Conservation (phyloP, 768 basidiomycete species). For the Cubamyces lactineus region DNA sequence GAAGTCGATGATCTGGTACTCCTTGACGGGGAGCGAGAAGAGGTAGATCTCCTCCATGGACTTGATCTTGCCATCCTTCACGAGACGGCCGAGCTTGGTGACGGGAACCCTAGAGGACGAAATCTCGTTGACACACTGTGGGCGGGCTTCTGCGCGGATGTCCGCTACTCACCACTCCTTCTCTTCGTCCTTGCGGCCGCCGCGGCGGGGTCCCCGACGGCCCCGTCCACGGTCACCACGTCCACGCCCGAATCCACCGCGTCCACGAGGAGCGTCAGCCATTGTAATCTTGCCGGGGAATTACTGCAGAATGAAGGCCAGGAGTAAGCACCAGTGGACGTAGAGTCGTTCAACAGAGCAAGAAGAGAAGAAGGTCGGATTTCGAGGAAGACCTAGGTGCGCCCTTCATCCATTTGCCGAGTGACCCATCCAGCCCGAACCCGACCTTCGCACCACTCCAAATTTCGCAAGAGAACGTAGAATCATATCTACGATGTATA, state of each 20-base stretch:
- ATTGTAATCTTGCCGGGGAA: constrained; percentile 45
- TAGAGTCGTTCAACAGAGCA: neutral
- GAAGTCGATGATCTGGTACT: constrained; percentile 99
- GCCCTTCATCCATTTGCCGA: constrained; percentile 19
- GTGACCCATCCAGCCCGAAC: constrained; percentile 22
- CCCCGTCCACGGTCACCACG: constrained; percentile 76
- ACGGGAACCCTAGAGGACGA: constrained; percentile 77
- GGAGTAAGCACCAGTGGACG: constrained; percentile 27
- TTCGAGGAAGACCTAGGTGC: neutral
- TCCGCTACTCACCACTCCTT: constrained; percentile 88
- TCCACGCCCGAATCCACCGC: constrained; percentile 82
- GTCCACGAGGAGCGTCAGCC: constrained; percentile 86
- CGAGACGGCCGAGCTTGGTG: constrained; percentile 98
- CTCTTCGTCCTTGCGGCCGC: constrained; percentile 99
- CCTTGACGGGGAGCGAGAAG: constrained; percentile 99
- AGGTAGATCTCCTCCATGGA: constrained; percentile 99
- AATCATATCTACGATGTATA: neutral
- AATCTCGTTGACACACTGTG: neutral
- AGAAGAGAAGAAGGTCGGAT: neutral
- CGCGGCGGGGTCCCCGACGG: constrained; percentile 85
- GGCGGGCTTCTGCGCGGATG: neutral
- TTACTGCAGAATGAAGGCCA: constrained; percentile 24
- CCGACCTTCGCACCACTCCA: neutral
- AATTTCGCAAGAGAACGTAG: neutral
- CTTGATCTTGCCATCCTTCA: constrained; percentile 99